Base-by-base conservation (phyloP, 2,329 filamentous ascomycete genomes). In the Stagonosporopsis rhizophila region DNA sequence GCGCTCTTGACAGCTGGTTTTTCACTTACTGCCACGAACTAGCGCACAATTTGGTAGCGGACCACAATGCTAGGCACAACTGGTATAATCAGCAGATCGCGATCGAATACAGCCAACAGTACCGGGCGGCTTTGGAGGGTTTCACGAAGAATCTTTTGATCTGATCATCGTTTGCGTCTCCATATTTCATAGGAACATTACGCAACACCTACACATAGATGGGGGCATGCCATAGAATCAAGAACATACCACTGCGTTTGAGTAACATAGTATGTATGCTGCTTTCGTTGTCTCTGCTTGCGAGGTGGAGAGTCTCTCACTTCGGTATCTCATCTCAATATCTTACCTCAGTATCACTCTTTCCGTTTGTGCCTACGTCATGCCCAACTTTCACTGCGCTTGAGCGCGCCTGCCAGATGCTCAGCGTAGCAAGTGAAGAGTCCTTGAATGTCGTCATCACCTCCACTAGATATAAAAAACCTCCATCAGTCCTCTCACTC, bases 11-110 rank as follows among this genome's bases (percentile, higher is more conserved):
- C 58, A 91, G 91, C 2, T 98, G 94, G 94, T 97, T 90, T 86
- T 90, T 96, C 61, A 92, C 95, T n/a, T 75, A 97, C 59, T 96
- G 92, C 60, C 95, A 99, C 74, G 96, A 99, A 78, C 79, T 99
- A 75, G 93, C 95, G 55, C 95, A 99, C 78, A 99, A 99, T 73
- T 79, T 99, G 51, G 91, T 96, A 8, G 78, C 79, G 34, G 83
- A 87, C 60, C 94, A 98, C 75, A 75, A 74, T 53, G 71, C 73
- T 12, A 61, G 73, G 49, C 73, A 75, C 50, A 72, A 62, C 23
- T 76, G 73, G 73, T 76, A 75, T 50, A 70, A 75, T 48, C 69
- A 73, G 58, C 72, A 75, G 60, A 75, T 75, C 47, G 71, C 72
- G n/a, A 72, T 75, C 28, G 71, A 75, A 60, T 75, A 67, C 39